Conservation (phyloP, 2,329 filamentous ascomycete species). For the Arthrobotrys sphaeroides region DNA sequence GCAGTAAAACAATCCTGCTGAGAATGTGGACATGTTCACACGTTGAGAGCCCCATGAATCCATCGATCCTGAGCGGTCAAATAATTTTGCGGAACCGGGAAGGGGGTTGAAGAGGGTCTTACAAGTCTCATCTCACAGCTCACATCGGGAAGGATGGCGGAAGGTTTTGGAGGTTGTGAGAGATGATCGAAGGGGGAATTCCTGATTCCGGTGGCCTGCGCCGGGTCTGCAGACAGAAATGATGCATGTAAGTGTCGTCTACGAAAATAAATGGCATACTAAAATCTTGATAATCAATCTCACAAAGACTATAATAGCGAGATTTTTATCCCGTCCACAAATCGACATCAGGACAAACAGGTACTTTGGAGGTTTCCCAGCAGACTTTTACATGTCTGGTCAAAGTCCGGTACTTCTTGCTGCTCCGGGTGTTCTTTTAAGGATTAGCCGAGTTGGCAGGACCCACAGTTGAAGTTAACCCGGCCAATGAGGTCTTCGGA, state of each 20-base stretch:
- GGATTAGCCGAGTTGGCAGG: constrained; percentile 46
- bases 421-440: constrained; percentile 10
- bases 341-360: background rate
- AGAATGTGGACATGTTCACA: no score
- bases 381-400: background rate
- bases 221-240: background rate
- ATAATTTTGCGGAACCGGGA: constrained; percentile 46
- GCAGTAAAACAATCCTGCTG: background rate
- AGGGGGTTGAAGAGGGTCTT: constrained; percentile 7
- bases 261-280: background rate
- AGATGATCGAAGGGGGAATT: constrained; percentile 18
- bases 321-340: constrained; percentile 1
- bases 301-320: background rate
- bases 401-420: background rate
- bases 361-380: background rate
- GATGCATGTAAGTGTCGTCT: constrained; percentile 13
- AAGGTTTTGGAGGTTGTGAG: background rate
- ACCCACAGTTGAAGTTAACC: constrained; percentile 17
- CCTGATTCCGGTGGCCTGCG: constrained; percentile 16
- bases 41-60: background rate
- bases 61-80: constrained; percentile 24
- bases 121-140: background rate
- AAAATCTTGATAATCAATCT: constrained; percentile 27
- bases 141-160: background rate
- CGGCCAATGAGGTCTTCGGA: constrained; percentile 51